Conservation (phyloP, 2,329 filamentous ascomycete genomes). For the Colletotrichum lindemuthianum region DNA sequence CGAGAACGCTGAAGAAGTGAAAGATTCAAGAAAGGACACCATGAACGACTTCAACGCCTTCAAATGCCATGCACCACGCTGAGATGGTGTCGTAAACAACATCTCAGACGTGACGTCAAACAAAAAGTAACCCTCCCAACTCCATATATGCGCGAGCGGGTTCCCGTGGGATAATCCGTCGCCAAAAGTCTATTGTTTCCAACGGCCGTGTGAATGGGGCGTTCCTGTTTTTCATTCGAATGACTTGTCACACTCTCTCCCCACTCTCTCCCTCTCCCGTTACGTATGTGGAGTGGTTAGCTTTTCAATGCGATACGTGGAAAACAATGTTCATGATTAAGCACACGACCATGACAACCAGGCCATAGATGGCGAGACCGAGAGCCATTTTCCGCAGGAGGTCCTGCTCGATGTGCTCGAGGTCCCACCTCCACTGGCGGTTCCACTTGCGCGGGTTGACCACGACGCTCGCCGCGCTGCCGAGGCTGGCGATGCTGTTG, state of each 20-base stretch:
- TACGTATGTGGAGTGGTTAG: neutral
- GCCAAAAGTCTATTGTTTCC: slow-evolving; percentile 14
- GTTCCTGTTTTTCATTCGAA: slow-evolving; percentile 10
- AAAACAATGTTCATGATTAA: slow-evolving; percentile 88
- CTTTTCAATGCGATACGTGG: slow-evolving; percentile 66
- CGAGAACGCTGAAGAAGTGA: neutral
- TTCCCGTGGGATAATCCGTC: slow-evolving; percentile 7
- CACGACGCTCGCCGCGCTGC: slow-evolving; percentile 51
- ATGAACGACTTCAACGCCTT: slow-evolving; percentile 9
- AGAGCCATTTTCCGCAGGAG: slow-evolving; percentile 78
- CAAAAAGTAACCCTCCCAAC: slow-evolving; percentile 5
- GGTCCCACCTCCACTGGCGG: slow-evolving; percentile 67
- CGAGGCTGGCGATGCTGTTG: slow-evolving; percentile 57
- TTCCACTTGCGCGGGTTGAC: slow-evolving; percentile 57
- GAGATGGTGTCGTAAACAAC: neutral
- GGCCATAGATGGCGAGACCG: slow-evolving; percentile 82
- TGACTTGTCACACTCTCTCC: slow-evolving; percentile 14
- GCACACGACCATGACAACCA: slow-evolving; percentile 90
- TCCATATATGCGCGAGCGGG: slow-evolving; percentile 21
- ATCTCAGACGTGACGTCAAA: neutral
- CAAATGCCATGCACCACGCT: slow-evolving; percentile 23
- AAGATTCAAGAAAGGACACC: neutral
- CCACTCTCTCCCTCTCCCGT: slow-evolving; percentile 1
- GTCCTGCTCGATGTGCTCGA: slow-evolving; percentile 71
- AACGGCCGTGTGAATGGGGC: slow-evolving; percentile 16